Percentiles rank a stretch among this genome's conserved stretches.
Evolutionary conservation across 2,329 filamentous ascomycete genomes (phyloP).

Genomic region (Colletotrichum plurivorum): DNA sequence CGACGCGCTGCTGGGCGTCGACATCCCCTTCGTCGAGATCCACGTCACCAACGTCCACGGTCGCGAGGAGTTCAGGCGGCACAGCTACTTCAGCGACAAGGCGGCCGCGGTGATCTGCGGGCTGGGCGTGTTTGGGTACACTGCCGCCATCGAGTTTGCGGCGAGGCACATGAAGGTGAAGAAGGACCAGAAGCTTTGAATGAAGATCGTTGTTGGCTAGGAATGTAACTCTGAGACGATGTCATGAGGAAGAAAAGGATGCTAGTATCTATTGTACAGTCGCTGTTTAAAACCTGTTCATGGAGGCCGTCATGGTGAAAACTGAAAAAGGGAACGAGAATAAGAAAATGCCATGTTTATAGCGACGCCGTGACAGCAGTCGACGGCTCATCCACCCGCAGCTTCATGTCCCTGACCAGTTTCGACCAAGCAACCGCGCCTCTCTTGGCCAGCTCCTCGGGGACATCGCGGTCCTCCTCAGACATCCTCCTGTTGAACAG

Average conservation of each 20-base stretch:
- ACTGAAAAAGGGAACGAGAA: too few relatives aligned
- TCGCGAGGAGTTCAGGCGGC: constrained; percentile 73
- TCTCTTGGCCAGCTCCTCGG: constrained; percentile 72
- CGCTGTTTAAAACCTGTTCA: constrained; percentile 8
- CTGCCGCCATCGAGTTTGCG: constrained; percentile 70
- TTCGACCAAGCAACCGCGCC: constrained; percentile 66
- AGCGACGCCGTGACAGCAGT: constrained; percentile 52
- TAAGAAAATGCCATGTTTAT: constrained; percentile 39
- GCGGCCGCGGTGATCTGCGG: constrained; percentile 81
- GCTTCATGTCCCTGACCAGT: constrained; percentile 54
- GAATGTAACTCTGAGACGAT: too few relatives aligned
- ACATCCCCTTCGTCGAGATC: constrained; percentile 83
- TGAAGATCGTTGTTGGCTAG: not conserved
- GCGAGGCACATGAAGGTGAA: constrained; percentile 61
- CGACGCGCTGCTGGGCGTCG: constrained; percentile 79
- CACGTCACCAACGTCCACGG: constrained; percentile 83
- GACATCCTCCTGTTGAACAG: constrained; percentile 75
- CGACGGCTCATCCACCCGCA: constrained; percentile 45
- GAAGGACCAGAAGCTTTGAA: constrained; percentile 42
- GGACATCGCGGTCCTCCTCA: constrained; percentile 64
- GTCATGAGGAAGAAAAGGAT: not conserved
- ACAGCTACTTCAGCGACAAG: constrained; percentile 83
- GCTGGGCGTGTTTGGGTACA: constrained; percentile 74
- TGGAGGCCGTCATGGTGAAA: too few relatives aligned
- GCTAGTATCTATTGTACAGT: constrained; percentile 26